Conservation (phyloP, 139 green algal species). For the Astrephomene gubernaculifera region DNA sequence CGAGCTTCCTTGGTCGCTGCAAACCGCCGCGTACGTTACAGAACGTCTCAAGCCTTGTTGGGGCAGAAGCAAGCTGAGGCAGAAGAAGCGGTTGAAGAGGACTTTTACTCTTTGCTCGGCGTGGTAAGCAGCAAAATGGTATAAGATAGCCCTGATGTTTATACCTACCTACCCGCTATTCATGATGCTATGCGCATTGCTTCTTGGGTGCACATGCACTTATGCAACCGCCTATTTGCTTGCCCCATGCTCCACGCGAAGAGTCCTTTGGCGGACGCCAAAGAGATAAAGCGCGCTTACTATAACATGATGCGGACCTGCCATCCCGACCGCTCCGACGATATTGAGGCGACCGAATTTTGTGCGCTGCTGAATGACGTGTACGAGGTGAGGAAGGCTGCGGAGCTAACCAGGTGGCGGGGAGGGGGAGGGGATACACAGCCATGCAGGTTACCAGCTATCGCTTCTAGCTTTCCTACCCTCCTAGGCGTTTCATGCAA, state of each 20-base stretch:
- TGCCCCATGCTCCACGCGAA: neutral
- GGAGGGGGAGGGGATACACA: too few species aligned
- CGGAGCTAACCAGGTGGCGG: too few species aligned
- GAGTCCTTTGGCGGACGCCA: conserved; percentile 45
- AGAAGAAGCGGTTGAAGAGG: conserved; percentile 4
- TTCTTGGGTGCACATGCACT: too few species aligned
- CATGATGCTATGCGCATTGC: neutral
- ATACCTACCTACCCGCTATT: neutral
- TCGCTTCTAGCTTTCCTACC: too few species aligned
- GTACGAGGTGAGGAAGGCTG: conserved; percentile 56
- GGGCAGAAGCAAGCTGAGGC: neutral
- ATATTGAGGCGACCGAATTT: conserved; percentile 62
- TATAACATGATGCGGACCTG: conserved; percentile 60
- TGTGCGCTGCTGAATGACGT: conserved; percentile 67
- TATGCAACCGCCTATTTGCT: too few species aligned
- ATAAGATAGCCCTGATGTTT: neutral
- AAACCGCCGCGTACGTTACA: neutral
- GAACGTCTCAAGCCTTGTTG: neutral
- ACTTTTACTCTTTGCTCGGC: conserved; percentile 41
- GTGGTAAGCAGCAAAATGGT: conserved; percentile 25
- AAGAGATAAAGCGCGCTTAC: conserved; percentile 60
- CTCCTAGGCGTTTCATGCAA: too few species aligned
- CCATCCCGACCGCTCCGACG: conserved; percentile 62
- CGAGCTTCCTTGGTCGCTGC: neutral
- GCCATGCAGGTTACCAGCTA: too few species aligned